These are phyloP conservation scores for Apophysomyces variabilis DNA, from an alignment of 371 early-diverging fungal species.

Conservation along the genomic window DNA sequence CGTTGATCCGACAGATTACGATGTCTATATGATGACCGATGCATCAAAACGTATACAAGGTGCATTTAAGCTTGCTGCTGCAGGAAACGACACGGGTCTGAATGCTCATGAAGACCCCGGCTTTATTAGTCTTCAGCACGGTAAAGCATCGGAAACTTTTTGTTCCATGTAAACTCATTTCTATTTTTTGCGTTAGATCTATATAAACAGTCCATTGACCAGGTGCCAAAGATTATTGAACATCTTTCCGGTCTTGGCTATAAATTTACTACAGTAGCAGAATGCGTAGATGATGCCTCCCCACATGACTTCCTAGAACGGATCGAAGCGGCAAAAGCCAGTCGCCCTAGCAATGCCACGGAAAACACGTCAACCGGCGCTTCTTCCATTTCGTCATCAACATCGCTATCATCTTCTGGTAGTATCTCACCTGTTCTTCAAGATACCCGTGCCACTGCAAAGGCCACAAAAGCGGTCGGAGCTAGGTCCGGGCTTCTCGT, in stretches of 20 bases:
- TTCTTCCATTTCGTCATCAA: no score
- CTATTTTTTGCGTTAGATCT: constrained; percentile 30
- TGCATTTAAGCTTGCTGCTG: constrained; percentile 28
- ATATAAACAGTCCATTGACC: constrained; percentile 43
- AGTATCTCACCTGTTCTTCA: background rate
- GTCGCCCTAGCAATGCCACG: background rate
- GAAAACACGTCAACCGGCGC: background rate
- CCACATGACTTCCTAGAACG: constrained; percentile 25
- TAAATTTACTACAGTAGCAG: constrained; percentile 39
- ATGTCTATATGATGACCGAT: constrained; percentile 33
- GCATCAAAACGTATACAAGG: constrained; percentile 27
- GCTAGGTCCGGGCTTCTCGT: background rate
- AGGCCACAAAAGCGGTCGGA: background rate
- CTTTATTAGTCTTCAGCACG: constrained; percentile 51
- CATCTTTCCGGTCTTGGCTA: constrained; percentile 30
- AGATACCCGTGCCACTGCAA: background rate
- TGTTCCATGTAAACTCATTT: background rate
- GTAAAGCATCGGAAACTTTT: constrained; percentile 20
- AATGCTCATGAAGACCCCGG: constrained; percentile 48
- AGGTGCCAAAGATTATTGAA: constrained; percentile 44
- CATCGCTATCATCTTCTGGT: background rate
- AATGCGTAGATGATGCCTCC: constrained; percentile 36
- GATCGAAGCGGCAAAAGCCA: background rate
- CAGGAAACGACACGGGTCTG: constrained; percentile 33
- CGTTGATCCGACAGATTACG: constrained; percentile 55